Base-by-base conservation (phyloP, 2,329 filamentous ascomycete genomes). In the Thelonectria olida region DNA sequence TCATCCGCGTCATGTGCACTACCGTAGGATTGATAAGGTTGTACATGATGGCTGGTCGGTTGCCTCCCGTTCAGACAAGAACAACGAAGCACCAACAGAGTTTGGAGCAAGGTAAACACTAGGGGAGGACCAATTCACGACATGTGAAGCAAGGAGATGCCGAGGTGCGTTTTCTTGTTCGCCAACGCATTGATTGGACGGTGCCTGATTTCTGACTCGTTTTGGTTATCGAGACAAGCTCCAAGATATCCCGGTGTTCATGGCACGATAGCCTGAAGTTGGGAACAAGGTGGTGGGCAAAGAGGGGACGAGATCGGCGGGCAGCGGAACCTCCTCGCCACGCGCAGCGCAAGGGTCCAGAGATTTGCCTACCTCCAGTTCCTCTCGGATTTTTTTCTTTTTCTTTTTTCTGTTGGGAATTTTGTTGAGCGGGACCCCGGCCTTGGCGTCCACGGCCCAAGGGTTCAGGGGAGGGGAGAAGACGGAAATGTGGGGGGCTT, bases 341-440 rank as follows among this genome's bases (percentile, higher is more conserved):
- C 20, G 41, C 19, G 7, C 41, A 44, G 41, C 7, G 45, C 15
- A 45, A 55, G 58, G 58, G 57, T 60, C 57, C 52, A 44, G 34
- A 57, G 53, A 60, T 60, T 61, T 49, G 48, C 58, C 53, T 53
- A 54, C n/a, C n/a, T n/a, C n/a, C 58, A 57, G 53, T 58, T 61
- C 54, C 31, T 53, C 61, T 49, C 42, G 58, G 13, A 53, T 54
- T 62, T 65, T 64, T 62, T 62, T 54, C 31, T 54, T 58, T 56
- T 27, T 52, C 58, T 51, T 66, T 67, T 63, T 75, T 76, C 74
- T 76, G 74, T 76, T 76, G 74, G 74, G 74, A 73, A 75, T 73
- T 74, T 76, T 76, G 74, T 76, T 76, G 74, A 70, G 68, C 56
- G 62, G 65, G 68, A 63, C 65, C 63, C 54, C 67, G 56, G 61